These are phyloP conservation scores for Casuarina cunninghamiana DNA, from an alignment of 306 rosid genomes.

Conservation along the genomic window DNA sequence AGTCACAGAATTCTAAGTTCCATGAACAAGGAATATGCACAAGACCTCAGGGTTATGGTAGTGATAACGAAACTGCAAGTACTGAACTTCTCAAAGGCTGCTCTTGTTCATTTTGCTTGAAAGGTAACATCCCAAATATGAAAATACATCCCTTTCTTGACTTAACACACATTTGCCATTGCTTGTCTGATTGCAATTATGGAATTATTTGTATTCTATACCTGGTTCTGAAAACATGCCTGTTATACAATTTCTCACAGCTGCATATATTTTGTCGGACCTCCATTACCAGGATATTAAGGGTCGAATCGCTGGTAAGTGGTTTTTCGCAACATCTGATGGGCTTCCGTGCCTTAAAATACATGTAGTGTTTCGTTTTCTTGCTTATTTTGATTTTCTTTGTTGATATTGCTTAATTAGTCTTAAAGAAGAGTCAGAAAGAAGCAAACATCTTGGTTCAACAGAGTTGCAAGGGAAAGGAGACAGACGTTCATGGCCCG, in stretches of 20 bases:
- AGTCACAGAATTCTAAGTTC: constrained; percentile 38
- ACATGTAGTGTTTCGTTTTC: neutral
- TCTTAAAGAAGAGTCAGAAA: constrained; percentile 76
- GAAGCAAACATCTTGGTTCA: constrained; percentile 65
- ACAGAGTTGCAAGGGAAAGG: constrained; percentile 56
- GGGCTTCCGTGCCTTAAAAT: neutral
- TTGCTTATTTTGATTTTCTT: constrained; percentile 5
- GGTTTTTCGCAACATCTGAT: neutral
- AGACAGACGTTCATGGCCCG: constrained; percentile 27
- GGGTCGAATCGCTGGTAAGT: constrained; percentile 77
- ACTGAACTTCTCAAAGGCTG: constrained; percentile 55
- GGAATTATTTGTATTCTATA: neutral
- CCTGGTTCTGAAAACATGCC: constrained; percentile 19
- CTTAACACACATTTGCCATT: neutral
- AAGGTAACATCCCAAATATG: constrained; percentile 49
- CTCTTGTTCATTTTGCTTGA: constrained; percentile 80
- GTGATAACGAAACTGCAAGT: constrained; percentile 23
- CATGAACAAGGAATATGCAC: constrained; percentile 59
- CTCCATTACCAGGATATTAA: constrained; percentile 88
- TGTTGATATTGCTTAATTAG: constrained; percentile 31
- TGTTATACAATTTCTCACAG: constrained; percentile 43
- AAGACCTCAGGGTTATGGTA: constrained; percentile 33
- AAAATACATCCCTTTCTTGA: neutral
- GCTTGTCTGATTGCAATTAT: constrained; percentile 5
- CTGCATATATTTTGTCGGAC: constrained; percentile 83